phyloP scores from a whole-genome alignment of 2,329 filamentous ascomycete genomes.

The Scopulariopsis brevicaulis region DNA sequence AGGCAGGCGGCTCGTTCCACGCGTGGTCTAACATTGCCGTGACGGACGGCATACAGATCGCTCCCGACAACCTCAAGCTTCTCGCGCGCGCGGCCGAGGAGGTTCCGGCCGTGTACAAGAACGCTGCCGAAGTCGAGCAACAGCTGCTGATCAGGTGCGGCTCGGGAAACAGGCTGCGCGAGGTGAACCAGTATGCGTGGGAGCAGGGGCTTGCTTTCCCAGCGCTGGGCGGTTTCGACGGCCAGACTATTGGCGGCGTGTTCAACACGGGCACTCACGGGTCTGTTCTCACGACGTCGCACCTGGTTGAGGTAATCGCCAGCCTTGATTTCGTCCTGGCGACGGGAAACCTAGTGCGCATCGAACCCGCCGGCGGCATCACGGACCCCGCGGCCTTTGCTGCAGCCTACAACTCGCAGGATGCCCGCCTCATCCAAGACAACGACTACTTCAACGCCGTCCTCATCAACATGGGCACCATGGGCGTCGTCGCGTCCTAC shows the following conservation, averaged over 20 bases:
- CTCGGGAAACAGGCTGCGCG: conserved; percentile 3
- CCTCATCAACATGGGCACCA: conserved; percentile 6
- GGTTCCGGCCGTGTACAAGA: not conserved
- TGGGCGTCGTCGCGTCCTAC: conserved; percentile 4
- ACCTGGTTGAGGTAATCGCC: conserved; percentile 3
- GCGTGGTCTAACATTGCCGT: conserved; percentile 3
- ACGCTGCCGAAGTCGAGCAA: not conserved
- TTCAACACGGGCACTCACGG: conserved; percentile 6
- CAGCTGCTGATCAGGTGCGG: not conserved
- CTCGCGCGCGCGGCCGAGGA: not conserved
- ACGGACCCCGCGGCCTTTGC: conserved; percentile 1
- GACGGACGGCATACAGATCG: conserved; percentile 1
- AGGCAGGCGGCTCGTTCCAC: conserved; percentile 2
- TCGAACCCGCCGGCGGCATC: conserved; percentile 2
- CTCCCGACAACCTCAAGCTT: conserved; percentile 1
- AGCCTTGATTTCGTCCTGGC: conserved; percentile 2
- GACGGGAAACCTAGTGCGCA: conserved; percentile 1
- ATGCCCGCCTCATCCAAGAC: conserved; percentile 1
- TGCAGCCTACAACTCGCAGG: not conserved
- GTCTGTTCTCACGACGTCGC: conserved; percentile 2
- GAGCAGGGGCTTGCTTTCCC: conserved; percentile 2
- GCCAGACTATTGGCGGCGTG: conserved; percentile 5
- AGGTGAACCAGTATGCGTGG: conserved; percentile 3
- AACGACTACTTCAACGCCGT: conserved; percentile 3
- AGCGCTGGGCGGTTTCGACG: conserved; percentile 5